Evolutionary conservation across 1,284 basidiomycete species (phyloP).

Genomic region (Trametes versicolor): DNA sequence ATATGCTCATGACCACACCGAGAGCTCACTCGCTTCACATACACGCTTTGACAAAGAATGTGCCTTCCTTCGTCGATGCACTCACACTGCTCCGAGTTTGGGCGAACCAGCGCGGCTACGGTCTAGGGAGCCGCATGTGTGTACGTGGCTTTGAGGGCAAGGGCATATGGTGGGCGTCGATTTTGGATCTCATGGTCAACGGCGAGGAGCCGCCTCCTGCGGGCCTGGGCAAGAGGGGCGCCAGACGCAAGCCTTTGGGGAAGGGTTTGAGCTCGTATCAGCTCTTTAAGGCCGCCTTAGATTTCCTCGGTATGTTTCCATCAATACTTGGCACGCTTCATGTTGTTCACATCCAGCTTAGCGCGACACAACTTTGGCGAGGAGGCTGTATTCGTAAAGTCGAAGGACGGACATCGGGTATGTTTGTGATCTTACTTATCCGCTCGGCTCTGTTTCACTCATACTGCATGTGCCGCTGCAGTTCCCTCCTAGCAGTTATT

Average conservation of each 20-base stretch:
- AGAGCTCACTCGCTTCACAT: constrained; percentile 75
- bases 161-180: constrained; percentile 75
- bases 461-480: constrained; percentile 40
- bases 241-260: constrained; percentile 66
- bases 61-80: constrained; percentile 79
- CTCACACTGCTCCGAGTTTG: constrained; percentile 87
- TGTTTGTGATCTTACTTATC: constrained; percentile 19
- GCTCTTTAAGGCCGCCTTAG: constrained; percentile 83
- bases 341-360: constrained; percentile 40
- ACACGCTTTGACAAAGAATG: constrained; percentile 69
- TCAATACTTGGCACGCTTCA: background rate
- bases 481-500: constrained; percentile 68
- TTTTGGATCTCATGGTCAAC: constrained; percentile 76
- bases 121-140: constrained; percentile 61
- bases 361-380: constrained; percentile 78
- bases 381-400: constrained; percentile 72
- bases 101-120: constrained; percentile 90
- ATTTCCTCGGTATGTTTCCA: constrained; percentile 71
- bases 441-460: background rate
- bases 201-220: constrained; percentile 66
- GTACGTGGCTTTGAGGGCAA: constrained; percentile 74
- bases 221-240: constrained; percentile 44
- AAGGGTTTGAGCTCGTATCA: constrained; percentile 88
- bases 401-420: constrained; percentile 60
- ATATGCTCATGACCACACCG: constrained; percentile 76